Evolutionary conservation across 805 yeast species (phyloP), one percentile per base, ranked within the genome.

Genomic region (Pichia insulana): DNA sequence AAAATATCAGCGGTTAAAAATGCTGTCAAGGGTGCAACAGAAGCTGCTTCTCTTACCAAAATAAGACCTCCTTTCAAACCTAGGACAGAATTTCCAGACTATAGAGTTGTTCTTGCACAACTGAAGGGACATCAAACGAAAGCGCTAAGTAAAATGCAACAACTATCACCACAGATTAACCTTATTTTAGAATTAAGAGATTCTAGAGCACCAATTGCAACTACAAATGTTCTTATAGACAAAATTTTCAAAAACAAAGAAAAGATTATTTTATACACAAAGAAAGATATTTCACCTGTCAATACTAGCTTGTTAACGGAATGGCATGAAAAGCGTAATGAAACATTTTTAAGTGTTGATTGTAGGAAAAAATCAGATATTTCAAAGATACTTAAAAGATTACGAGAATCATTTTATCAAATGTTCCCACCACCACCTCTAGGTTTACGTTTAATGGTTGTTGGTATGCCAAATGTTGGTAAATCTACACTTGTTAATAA

Each of bases 381-480:
- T 2, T 58, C 57, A 12, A 60, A 63, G 34, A 58, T 89, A 4
- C 63, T 83, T 13, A 67, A 72, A 9, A 52, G 67, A 11, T 64
- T 85, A 3, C 67, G 67, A 30, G 67, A 70, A 40, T 63, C 64
- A 40, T 71, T 73, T 51, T 48, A 59, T 22, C 48, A 57, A 4
- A 65, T 77, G 70, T 60, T 58, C 16, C 86, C 90, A 0, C 75
- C 80, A 1, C 94, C 96, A 0, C 96, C 97, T 0, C 61, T 88
- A 45, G 97, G 97, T 0, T 65, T 83, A 37, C 63, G 88, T 18
- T 61, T 84, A 44, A 68, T 89, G 68, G 75, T 90, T 36, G 79
- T 82, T 7, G 98, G 98, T 0, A 84, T 92, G 92, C 98, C 98
- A 1, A 92, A 92, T 58, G 95, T 88, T n/a, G 98, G 98, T 0